Base-by-base conservation (phyloP, 2,329 filamentous ascomycete species). In the Sporothrix dimorphospora region DNA sequence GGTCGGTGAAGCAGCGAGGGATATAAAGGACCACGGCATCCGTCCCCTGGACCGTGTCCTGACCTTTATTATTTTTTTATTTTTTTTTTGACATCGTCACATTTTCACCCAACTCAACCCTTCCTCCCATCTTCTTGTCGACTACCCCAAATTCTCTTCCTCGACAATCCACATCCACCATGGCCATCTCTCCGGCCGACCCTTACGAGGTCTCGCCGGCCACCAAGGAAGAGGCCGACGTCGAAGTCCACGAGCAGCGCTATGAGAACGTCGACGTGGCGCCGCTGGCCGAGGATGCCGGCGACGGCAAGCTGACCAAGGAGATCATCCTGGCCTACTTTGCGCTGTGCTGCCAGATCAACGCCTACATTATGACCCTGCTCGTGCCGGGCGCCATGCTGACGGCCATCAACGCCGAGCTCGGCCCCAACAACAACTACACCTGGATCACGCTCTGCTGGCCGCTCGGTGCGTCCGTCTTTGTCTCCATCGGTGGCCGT, bases 371-470 rank as follows among this genome's bases (percentile, higher is more conserved):
- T 19, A 76, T 78, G 71, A 79, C 78, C 12, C 71, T 75, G 27
- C 71, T 75, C 19, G 73, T 75, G 74, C 79, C 79, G n/a, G 77
- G 78, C 9, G 76, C 79, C 1, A 73, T 80, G 14, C 75, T 80
- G 21, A 76, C 78, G 21, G 78, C 78, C 67, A 81, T 81, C 71
- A 78, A 81, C 71, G 77, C 78, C 12, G 78, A 80, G 30, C 77
- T 81, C 7, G 80, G 79, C 11, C 80, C 79, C 2, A 77, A 78
- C 66, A 75, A 77, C 24, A 77, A 77, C 53, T 79, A 79, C 59
- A 76, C 78, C 4, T 81, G 80, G 80, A 81, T 81, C 24, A 77
- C 38, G 75, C 79, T 72, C 75, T 79, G 69, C 76, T 81, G 61
- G 78, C 81, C 57, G 76, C 77, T 47, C 74, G 81, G 21, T 75